Percentiles rank a stretch among this genome's conserved stretches.
phyloP scores from a whole-genome alignment of 2,329 filamentous ascomycete genomes.

The Phoma herbarum region DNA sequence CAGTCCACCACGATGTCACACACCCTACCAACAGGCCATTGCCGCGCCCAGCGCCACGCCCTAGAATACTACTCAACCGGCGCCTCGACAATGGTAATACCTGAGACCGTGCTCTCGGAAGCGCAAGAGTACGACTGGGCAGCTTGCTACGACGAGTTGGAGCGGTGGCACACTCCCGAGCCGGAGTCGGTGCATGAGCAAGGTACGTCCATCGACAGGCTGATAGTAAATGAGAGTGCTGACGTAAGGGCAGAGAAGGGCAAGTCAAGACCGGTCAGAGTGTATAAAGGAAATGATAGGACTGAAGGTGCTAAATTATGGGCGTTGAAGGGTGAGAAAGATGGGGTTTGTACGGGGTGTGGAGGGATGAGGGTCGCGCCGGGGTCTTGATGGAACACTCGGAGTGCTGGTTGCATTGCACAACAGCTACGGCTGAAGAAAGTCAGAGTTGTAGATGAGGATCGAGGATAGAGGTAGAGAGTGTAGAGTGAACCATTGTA shows the following conservation, averaged over 20 bases:
- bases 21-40: slow-evolving; percentile 30
- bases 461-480: neutral
- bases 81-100: slow-evolving; percentile 31
- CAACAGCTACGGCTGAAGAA: no score
- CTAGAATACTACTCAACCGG: slow-evolving; percentile 30
- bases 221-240: no score
- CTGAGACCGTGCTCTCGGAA: slow-evolving; percentile 25
- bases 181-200: slow-evolving; percentile 13
- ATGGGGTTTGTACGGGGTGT: slow-evolving; percentile 15
- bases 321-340: slow-evolving; percentile 13
- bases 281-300: slow-evolving; percentile 4
- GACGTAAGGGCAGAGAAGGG: slow-evolving; percentile 4
- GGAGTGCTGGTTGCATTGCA: neutral
- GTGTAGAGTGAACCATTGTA: neutral
- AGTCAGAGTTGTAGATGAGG: no score
- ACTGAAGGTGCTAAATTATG: slow-evolving; percentile 15
- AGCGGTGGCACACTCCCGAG: slow-evolving; percentile 16
- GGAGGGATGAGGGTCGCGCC: slow-evolving; percentile 7
- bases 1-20: neutral
- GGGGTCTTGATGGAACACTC: neutral
- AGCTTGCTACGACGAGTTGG: slow-evolving; percentile 17
- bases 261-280: slow-evolving; percentile 4
- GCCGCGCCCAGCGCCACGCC: slow-evolving; percentile 36
- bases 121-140: slow-evolving; percentile 33
- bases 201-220: neutral